Evolutionary conservation across 2,329 filamentous ascomycete genomes (phyloP).

Genomic region (Xylaria sp.): DNA sequence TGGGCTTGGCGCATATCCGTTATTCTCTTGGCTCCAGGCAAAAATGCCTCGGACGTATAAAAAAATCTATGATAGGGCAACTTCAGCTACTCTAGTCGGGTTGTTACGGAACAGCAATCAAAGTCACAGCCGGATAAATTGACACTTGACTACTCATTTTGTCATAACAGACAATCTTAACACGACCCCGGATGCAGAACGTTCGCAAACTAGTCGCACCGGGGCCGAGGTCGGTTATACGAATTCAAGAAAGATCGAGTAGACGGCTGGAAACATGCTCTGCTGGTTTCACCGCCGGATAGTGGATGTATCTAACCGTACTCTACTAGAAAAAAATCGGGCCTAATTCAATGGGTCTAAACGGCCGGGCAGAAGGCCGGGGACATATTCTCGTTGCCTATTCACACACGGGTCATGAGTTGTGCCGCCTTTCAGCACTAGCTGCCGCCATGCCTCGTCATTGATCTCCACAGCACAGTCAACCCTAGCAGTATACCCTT

Average conservation of each 20-base stretch:
- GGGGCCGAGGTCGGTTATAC: too few species aligned
- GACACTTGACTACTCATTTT: too few species aligned
- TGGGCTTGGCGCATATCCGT: neutral
- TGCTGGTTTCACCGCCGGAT: neutral
- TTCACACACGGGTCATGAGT: neutral
- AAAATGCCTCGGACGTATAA: too few species aligned
- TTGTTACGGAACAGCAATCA: too few species aligned
- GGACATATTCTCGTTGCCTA: neutral
- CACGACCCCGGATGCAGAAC: too few species aligned
- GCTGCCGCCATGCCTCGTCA: neutral
- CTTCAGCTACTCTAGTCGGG: too few species aligned
- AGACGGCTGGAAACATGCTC: neutral
- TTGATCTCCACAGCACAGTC: neutral
- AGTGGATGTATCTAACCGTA: neutral
- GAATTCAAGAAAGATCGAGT: neutral
- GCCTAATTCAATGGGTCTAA: neutral
- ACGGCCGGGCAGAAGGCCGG: neutral
- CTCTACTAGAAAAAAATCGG: neutral
- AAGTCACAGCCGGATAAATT: too few species aligned
- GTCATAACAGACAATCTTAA: too few species aligned
- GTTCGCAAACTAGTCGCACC: too few species aligned
- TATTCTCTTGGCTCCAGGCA: neutral
- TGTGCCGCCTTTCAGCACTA: neutral
- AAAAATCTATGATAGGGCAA: too few species aligned
- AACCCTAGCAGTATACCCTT: neutral